A percentile compares a stretch with the other conserved stretches of the same genome.
Conservation (phyloP, 2,329 filamentous ascomycete species). For the Daldinia eschscholtzii region DNA sequence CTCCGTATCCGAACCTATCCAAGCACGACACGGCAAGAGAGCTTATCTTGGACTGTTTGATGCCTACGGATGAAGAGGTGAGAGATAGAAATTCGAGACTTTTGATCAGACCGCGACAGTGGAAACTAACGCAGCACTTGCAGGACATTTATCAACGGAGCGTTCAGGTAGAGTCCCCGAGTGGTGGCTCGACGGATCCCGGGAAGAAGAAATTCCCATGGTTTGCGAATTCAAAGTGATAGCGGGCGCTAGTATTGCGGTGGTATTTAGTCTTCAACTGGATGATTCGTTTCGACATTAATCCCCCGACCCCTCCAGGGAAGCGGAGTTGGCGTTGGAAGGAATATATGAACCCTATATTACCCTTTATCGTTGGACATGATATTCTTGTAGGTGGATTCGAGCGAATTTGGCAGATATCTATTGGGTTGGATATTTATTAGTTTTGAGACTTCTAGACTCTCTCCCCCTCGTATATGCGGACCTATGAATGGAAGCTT, state of each 20-base stretch:
- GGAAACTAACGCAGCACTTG: constrained; percentile 63
- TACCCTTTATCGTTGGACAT: constrained; percentile 17
- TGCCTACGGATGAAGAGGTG: constrained; percentile 90
- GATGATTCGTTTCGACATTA: constrained; percentile 15
- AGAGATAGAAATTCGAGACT: constrained; percentile 53
- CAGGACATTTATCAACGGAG: constrained; percentile 64
- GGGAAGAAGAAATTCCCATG: constrained; percentile 76
- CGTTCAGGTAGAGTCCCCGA: constrained; percentile 67
- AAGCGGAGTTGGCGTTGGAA: constrained; percentile 26
- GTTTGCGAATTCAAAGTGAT: constrained; percentile 63
- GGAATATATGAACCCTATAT: constrained; percentile 8
- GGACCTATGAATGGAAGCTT: neutral
- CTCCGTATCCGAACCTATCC: constrained; percentile 79
- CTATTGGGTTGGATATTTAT: constrained; percentile 9
- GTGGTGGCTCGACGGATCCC: constrained; percentile 60
- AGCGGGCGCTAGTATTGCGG: constrained; percentile 6
- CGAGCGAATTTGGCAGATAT: constrained; percentile 14
- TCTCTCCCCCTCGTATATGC: constrained; percentile 12
- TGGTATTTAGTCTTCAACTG: constrained; percentile 14
- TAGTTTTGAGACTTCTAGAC: constrained; percentile 10
- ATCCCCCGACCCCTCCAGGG: neutral
- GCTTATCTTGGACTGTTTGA: constrained; percentile 83
- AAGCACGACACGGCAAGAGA: constrained; percentile 78
- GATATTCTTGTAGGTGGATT: constrained; percentile 16
- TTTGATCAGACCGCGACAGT: neutral